Base-by-base conservation (phyloP, 108 stramenopile species). In the Cyclotella baltica region DNA sequence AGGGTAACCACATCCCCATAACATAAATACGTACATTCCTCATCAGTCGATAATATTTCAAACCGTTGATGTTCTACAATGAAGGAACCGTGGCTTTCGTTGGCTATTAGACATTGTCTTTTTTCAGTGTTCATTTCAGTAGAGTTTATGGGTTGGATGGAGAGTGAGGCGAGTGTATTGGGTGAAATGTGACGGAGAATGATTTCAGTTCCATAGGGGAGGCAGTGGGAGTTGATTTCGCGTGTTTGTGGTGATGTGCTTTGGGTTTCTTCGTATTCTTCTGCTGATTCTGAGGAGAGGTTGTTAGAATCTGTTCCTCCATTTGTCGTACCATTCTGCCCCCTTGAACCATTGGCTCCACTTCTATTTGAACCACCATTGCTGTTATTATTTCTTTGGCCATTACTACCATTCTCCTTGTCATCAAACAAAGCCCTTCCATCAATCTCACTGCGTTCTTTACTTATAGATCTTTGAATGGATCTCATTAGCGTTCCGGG, bases 401-500 rank as follows among this genome's bases (percentile, higher is more conserved):
- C 48, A 28, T 3, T 10, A 66, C 19, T 53, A 59, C 18, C 13
- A 36, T 29, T 58, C 61, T 37, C 34, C 20, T 59, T 47, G 28
- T 30, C n/a, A 13, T 30, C 78, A 1, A 62, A 55, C 58, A 65
- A 56, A 2, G 33, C 28, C 62, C 28, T 52, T 36, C 50, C 74
- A 46, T 75, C 83, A 25, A 80, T 75, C 29, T 75, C 75, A 38
- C 15, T 76, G 22, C 73, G 31, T 55, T 83, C 83, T 33, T 51
- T 63, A 58, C 67, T 61, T 29, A 83, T 75, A 19, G 66, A 70
- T 9, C 33, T 55, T 46, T 50, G 67, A 0, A 83, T 51, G 35
- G 46, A 57, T 31, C 78, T 68, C 83, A 80, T 83, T 50, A 67
- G 75, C 0, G 83, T 76, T 35, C 70, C 34, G 33, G 83, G 78